phyloP scores from a whole-genome alignment of 192 early-diverging fungal genomes.

The Mortierella claussenii region DNA sequence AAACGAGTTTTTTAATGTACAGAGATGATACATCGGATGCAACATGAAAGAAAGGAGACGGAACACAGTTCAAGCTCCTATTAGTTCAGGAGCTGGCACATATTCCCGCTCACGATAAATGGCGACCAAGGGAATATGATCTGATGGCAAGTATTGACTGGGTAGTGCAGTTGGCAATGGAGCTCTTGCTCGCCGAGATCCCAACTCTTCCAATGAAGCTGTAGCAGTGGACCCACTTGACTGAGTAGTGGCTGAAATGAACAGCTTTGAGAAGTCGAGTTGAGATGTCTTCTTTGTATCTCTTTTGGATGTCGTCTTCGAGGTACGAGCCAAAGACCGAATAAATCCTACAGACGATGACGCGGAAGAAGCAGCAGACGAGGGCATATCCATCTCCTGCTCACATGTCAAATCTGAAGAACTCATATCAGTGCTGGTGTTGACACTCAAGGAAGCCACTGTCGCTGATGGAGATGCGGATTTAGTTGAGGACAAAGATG shows the following conservation, averaged over 20 bases:
- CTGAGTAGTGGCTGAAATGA: background rate
- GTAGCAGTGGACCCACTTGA: too few relatives aligned
- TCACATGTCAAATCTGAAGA: conserved; percentile 33
- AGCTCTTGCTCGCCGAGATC: background rate
- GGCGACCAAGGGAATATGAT: conserved; percentile 43
- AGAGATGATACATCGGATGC: too few relatives aligned
- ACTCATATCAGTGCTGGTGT: conserved; percentile 14
- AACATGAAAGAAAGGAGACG: too few relatives aligned
- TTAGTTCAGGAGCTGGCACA: too few relatives aligned
- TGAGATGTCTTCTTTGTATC: background rate
- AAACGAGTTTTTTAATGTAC: too few relatives aligned
- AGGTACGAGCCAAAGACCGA: too few relatives aligned
- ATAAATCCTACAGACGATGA: conserved; percentile 1
- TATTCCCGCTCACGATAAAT: conserved; percentile 45
- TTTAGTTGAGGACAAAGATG: background rate
- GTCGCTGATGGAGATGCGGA: background rate
- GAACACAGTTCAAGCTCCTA: too few relatives aligned
- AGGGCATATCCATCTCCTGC: conserved; percentile 17
- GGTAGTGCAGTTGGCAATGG: conserved; percentile 32
- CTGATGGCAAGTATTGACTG: conserved; percentile 43
- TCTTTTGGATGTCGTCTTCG: too few relatives aligned
- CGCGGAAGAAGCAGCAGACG: conserved; percentile 4
- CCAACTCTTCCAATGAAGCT: too few relatives aligned
- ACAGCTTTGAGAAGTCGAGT: conserved; percentile 38
- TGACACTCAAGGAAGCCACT: background rate